These are phyloP conservation scores for Boletus sensibilis DNA, from an alignment of 768 basidiomycete genomes.

Conservation along the genomic window DNA sequence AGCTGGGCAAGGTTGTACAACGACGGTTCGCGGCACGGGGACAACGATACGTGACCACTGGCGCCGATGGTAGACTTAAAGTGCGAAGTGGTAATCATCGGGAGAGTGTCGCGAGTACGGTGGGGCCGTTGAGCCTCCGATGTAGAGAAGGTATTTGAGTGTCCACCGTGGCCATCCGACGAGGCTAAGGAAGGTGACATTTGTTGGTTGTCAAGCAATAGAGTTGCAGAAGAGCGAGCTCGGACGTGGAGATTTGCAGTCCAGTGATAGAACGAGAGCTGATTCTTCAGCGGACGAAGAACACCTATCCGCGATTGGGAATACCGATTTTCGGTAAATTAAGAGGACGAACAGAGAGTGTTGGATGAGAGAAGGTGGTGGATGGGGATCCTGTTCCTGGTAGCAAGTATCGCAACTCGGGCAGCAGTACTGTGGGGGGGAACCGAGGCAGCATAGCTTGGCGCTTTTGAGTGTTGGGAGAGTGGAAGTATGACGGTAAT, in stretches of 20 bases:
- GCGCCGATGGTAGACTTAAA: constrained; percentile 1
- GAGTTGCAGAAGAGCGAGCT: constrained; percentile 20
- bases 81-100: constrained; percentile 19
- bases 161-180: background rate
- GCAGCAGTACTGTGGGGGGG: background rate
- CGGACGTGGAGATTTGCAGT: constrained; percentile 32
- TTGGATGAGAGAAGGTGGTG: constrained; percentile 15
- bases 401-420: background rate
- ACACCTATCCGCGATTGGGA: constrained; percentile 14
- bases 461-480: constrained; percentile 26
- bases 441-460: background rate
- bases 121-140: background rate
- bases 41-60: constrained; percentile 1
- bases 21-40: constrained; percentile 9
- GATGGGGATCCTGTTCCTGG: constrained; percentile 16
- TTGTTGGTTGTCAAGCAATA: constrained; percentile 34
- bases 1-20: background rate
- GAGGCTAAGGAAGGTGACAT: constrained; percentile 31
- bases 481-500: constrained; percentile 22
- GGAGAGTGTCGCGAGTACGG: constrained; percentile 7
- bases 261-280: constrained; percentile 18
- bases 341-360: constrained; percentile 8
- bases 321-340: constrained; percentile 17
- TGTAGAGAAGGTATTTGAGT: constrained; percentile 30
- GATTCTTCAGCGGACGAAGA: constrained; percentile 23